Conservation (phyloP, 2,329 filamentous ascomycete species). For the Fusarium clavum region DNA sequence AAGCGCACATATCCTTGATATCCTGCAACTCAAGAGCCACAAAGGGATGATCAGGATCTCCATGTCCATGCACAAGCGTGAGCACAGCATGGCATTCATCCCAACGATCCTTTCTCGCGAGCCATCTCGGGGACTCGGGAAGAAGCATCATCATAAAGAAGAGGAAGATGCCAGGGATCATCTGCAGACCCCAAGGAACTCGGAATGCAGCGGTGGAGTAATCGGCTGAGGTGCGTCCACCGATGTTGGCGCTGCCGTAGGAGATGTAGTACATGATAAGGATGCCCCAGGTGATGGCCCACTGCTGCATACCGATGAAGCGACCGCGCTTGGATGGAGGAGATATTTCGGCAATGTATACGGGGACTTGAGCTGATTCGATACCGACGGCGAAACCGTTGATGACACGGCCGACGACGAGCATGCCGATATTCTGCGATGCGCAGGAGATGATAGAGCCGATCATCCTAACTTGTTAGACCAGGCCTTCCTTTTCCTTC, state of each 20-base stretch:
- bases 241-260: slow-evolving; percentile 72
- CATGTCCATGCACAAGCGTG: slow-evolving; percentile 72
- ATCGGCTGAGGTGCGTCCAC: slow-evolving; percentile 55
- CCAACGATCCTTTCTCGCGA: slow-evolving; percentile 75
- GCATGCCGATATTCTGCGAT: slow-evolving; percentile 54
- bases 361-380: slow-evolving; percentile 73
- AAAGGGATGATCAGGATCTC: slow-evolving; percentile 72
- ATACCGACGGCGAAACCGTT: slow-evolving; percentile 74
- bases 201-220: slow-evolving; percentile 67
- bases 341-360: slow-evolving; percentile 77
- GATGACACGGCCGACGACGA: slow-evolving; percentile 66
- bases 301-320: slow-evolving; percentile 70
- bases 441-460: slow-evolving; percentile 61
- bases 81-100: slow-evolving; percentile 64
- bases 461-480: slow-evolving; percentile 54
- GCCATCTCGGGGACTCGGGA: slow-evolving; percentile 69
- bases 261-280: slow-evolving; percentile 75
- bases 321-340: slow-evolving; percentile 59
- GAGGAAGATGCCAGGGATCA: slow-evolving; percentile 68
- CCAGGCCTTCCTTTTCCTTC: too few relatives aligned
- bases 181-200: slow-evolving; percentile 72
- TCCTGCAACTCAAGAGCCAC: slow-evolving; percentile 76
- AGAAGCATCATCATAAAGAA: slow-evolving; percentile 70
- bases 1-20: slow-evolving; percentile 78
- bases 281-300: slow-evolving; percentile 78